Evolutionary conservation across 495 filamentous ascomycete genomes (phyloP).

Genomic region (Penicillium silybi): DNA sequence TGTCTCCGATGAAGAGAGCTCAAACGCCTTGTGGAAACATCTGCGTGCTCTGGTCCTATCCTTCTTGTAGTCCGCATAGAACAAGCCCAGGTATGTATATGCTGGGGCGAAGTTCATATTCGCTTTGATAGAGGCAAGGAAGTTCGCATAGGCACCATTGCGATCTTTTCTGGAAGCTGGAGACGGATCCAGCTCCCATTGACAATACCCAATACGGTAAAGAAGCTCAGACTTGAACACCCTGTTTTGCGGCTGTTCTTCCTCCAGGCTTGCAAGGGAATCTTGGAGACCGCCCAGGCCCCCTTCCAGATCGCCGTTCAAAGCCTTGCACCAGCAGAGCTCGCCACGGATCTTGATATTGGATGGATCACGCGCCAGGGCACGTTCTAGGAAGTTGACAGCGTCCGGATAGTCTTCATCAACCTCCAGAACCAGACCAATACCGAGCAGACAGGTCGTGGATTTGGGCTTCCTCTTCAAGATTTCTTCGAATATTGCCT

Average conservation of each 20-base stretch:
- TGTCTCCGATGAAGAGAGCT: constrained; percentile 83
- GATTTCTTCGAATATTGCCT: constrained; percentile 72
- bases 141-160: constrained; percentile 73
- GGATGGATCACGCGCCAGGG: constrained; percentile 61
- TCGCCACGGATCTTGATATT: constrained; percentile 79
- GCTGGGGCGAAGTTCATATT: constrained; percentile 89
- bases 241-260: constrained; percentile 52
- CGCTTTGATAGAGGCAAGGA: constrained; percentile 76
- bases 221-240: constrained; percentile 77
- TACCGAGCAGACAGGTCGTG: constrained; percentile 77
- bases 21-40: constrained; percentile 96
- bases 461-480: constrained; percentile 66
- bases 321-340: constrained; percentile 81
- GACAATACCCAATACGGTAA: constrained; percentile 82
- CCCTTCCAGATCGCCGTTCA: constrained; percentile 66
- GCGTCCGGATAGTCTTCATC: constrained; percentile 82
- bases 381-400: constrained; percentile 70
- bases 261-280: constrained; percentile 58
- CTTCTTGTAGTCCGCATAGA: constrained; percentile 84
- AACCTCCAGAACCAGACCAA: constrained; percentile 88
- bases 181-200: constrained; percentile 78
- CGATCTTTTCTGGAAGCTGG: constrained; percentile 69
- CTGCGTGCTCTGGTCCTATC: constrained; percentile 79
- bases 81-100: constrained; percentile 93
- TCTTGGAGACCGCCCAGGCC: constrained; percentile 64